These are phyloP conservation scores for Leishmania tropica DNA, from an alignment of 208 protist genomes.

Conservation along the genomic window DNA sequence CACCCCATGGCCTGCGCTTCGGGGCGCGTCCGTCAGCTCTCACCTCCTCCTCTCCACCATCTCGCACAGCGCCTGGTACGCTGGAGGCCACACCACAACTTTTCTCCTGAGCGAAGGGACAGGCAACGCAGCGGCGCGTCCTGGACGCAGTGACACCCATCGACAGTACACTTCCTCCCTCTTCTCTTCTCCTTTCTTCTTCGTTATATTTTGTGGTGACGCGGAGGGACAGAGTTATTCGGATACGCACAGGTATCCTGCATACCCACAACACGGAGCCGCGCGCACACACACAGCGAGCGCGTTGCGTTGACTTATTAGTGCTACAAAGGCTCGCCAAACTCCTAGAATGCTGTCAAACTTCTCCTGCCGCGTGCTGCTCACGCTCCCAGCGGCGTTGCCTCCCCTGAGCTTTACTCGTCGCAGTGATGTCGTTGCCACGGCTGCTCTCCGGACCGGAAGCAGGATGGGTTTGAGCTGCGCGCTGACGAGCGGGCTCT, in stretches of 20 bases:
- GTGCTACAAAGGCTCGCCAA: background rate
- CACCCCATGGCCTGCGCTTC: background rate
- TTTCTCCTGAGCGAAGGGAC: background rate
- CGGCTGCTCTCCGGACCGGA: background rate
- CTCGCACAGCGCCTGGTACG: background rate
- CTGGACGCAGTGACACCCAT: background rate
- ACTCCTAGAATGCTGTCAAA: background rate
- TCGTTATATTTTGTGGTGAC: background rate
- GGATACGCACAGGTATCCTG: background rate
- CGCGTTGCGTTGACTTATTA: background rate
- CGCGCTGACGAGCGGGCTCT: background rate
- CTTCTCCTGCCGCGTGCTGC: background rate
- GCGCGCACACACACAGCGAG: background rate
- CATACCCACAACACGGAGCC: background rate
- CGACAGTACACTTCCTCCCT: background rate
- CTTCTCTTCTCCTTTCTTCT: background rate
- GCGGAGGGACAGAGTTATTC: background rate
- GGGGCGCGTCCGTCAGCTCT: background rate
- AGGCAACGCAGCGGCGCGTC: background rate
- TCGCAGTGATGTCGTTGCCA: background rate
- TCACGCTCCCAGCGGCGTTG: background rate
- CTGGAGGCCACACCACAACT: background rate
- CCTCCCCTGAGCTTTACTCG: background rate
- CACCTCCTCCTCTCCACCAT: background rate
- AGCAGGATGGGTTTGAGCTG: background rate